phyloP scores from a whole-genome alignment of 257 asterid species.

The Gynochthodes officinalis region DNA sequence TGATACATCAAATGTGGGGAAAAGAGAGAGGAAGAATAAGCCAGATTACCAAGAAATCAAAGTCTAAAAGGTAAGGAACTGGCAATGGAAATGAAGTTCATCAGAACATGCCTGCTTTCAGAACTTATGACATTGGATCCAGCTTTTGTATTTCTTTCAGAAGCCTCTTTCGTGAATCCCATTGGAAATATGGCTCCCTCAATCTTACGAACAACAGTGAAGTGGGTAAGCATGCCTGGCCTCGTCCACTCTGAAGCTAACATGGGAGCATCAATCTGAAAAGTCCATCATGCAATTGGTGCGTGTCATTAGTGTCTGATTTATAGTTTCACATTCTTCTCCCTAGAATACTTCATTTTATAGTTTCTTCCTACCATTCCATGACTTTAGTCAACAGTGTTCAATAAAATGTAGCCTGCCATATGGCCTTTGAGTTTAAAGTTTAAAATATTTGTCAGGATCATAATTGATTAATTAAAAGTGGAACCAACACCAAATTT shows the following conservation, averaged over 20 bases:
- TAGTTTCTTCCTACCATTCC: not conserved
- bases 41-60: constrained; percentile 17
- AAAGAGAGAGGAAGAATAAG: constrained; percentile 9
- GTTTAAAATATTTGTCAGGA: not conserved
- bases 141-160: constrained; percentile 78
- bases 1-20: constrained; percentile 31
- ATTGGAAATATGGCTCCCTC: constrained; percentile 91
- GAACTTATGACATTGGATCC: constrained; percentile 62
- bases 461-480: not conserved
- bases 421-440: not conserved
- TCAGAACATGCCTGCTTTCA: constrained; percentile 67
- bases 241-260: constrained; percentile 70
- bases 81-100: not conserved
- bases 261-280: constrained; percentile 95
- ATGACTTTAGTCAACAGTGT: not conserved
- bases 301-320: constrained; percentile 12
- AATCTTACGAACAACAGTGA: constrained; percentile 81
- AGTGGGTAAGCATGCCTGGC: constrained; percentile 82
- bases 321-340: constrained; percentile 1
- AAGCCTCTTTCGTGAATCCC: constrained; percentile 78
- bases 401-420: not conserved
- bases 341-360: not conserved
- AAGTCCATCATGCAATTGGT: constrained; percentile 30
- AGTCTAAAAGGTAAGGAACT: constrained; percentile 4
- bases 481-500: not conserved